phyloP scores from a whole-genome alignment of 2,329 filamentous ascomycete species.

The Botrytis sinoallii region DNA sequence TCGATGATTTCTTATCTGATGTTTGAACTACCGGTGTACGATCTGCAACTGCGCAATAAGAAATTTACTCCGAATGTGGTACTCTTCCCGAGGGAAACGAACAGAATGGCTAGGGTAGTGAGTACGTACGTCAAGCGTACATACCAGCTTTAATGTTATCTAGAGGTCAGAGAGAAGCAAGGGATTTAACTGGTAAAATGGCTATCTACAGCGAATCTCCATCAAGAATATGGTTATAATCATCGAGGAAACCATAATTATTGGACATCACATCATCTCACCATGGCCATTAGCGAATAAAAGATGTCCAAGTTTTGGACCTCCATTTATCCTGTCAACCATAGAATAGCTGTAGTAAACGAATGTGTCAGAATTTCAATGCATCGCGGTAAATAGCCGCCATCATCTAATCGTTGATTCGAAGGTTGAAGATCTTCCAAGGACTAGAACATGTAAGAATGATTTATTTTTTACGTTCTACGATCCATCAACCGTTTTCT shows the following conservation, averaged over 20 bases:
- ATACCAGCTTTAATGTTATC: neutral
- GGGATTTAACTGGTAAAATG: neutral
- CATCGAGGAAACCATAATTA: neutral
- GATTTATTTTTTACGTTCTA: neutral
- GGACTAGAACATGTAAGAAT: conserved; percentile 7
- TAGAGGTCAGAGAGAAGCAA: neutral
- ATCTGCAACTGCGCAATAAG: neutral
- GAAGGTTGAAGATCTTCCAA: conserved; percentile 1
- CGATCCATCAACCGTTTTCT: neutral
- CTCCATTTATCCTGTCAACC: neutral
- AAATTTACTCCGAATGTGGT: conserved; percentile 8
- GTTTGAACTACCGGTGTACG: neutral
- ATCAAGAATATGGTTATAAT: neutral
- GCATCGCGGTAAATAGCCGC: conserved; percentile 19
- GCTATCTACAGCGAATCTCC: neutral
- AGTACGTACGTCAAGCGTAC: neutral
- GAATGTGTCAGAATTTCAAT: neutral
- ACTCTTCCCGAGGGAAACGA: neutral
- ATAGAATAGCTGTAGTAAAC: neutral
- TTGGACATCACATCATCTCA: neutral
- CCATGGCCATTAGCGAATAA: neutral
- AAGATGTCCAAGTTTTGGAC: neutral
- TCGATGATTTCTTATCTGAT: conserved; percentile 13
- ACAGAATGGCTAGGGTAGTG: neutral
- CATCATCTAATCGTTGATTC: neutral